These are phyloP conservation scores for Cyanidioschyzon merolae DNA, from an alignment of 23 red algal species.

Conservation along the genomic window DNA sequence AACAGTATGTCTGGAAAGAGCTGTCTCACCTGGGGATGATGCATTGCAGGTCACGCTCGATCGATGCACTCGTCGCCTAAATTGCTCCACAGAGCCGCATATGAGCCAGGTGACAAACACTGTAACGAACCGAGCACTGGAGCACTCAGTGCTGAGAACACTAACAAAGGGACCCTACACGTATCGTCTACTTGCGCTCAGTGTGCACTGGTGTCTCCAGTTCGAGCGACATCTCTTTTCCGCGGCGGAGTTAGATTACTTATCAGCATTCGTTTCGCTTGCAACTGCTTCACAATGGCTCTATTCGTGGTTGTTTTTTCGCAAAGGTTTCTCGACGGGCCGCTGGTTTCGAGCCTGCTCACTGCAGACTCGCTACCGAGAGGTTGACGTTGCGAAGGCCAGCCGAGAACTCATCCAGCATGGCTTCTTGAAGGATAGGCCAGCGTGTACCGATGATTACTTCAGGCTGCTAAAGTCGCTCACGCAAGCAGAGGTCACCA, in stretches of 20 bases:
- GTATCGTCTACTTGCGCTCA: background rate
- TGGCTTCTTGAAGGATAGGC: background rate
- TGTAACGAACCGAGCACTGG: background rate
- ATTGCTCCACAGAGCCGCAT: no score
- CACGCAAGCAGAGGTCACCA: background rate
- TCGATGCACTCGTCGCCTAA: background rate
- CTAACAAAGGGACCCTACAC: background rate
- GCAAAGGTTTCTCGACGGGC: background rate
- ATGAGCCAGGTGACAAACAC: background rate
- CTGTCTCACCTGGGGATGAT: background rate
- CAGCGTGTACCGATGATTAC: background rate
- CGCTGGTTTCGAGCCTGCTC: background rate
- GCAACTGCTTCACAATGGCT: background rate
- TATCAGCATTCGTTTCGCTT: background rate
- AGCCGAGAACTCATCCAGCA: background rate
- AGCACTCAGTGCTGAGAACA: background rate
- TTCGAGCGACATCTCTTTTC: background rate
- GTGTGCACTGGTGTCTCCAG: background rate
- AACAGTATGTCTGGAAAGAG: background rate
- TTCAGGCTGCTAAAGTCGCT: background rate
- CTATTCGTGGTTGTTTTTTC: background rate
- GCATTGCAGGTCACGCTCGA: background rate
- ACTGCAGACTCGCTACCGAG: background rate
- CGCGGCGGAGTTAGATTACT: background rate
- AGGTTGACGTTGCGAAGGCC: background rate